Percentiles rank a stretch among this genome's conserved stretches.
phyloP scores from a whole-genome alignment of 176 grass and related monocot species.

The Bromus sterilis region DNA sequence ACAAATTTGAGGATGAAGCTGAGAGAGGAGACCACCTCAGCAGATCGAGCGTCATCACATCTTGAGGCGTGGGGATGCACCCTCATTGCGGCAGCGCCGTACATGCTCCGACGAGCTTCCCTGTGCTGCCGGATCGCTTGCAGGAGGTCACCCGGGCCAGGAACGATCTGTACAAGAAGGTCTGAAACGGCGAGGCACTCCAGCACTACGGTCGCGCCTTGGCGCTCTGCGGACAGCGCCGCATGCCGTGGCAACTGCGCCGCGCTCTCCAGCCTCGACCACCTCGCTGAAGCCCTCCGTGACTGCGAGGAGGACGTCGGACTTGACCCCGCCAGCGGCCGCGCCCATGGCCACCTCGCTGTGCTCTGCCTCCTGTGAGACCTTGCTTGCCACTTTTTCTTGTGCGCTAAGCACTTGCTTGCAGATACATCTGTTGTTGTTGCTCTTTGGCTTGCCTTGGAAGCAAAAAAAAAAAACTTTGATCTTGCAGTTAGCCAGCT shows the following conservation, averaged over 20 bases:
- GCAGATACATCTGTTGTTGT: not conserved
- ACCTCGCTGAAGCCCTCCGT: conserved; percentile 22
- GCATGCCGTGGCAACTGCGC: conserved; percentile 42
- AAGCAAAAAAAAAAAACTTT: conserved; percentile 16
- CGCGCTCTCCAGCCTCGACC: conserved; percentile 31
- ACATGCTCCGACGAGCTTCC: too few relatives aligned
- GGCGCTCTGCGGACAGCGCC: conserved; percentile 33
- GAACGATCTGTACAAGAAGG: too few relatives aligned
- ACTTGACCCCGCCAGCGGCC: conserved; percentile 37
- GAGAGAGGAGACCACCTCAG: too few relatives aligned
- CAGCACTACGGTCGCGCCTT: conserved; percentile 40
- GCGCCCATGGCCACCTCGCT: conserved; percentile 32
- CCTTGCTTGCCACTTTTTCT: not conserved
- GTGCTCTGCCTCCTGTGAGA: conserved; percentile 36
- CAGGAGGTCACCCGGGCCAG: too few relatives aligned
- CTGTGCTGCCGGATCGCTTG: too few relatives aligned
- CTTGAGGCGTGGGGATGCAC: too few relatives aligned
- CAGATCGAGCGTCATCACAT: too few relatives aligned
- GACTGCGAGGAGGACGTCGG: conserved; percentile 43
- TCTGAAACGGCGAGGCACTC: too few relatives aligned
- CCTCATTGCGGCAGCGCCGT: too few relatives aligned
- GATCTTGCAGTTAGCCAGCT: conserved; percentile 16
- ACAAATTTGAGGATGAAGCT: too few relatives aligned
- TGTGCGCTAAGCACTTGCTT: too few relatives aligned
- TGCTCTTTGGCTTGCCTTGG: not conserved